phyloP scores from a whole-genome alignment of 768 basidiomycete species.

The Mycena epipterygia region DNA sequence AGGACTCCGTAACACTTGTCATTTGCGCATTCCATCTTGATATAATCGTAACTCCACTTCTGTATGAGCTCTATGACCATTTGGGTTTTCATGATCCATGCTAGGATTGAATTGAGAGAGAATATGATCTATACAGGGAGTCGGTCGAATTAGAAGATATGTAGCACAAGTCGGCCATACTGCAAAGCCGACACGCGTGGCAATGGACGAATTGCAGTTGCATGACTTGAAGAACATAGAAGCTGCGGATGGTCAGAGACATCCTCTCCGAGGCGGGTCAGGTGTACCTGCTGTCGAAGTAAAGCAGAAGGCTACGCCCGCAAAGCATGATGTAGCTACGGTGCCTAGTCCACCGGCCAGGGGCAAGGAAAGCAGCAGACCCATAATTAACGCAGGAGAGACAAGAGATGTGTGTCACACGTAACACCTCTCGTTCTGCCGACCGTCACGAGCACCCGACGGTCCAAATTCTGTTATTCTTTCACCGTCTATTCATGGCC shows the following conservation, averaged over 20 bases:
- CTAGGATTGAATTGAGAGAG: conserved; percentile 93
- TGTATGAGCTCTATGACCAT: conserved; percentile 88
- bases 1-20: conserved; percentile 97
- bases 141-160: not conserved
- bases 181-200: conserved; percentile 95
- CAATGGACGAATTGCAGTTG: conserved; percentile 99
- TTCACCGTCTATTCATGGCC: not conserved
- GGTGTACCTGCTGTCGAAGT: conserved; percentile 85
- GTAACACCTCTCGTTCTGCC: no score
- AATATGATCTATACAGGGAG: conserved; percentile 86
- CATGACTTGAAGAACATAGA: conserved; percentile 99
- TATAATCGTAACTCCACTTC: conserved; percentile 95
- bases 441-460: no score
- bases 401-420: not conserved
- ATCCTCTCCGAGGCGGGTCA: conserved; percentile 10
- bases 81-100: conserved; percentile 96
- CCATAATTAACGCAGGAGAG: no score
- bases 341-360: conserved; percentile 76
- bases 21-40: conserved; percentile 96
- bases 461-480: not conserved
- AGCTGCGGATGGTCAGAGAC: conserved; percentile 59
- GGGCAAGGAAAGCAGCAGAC: conserved; percentile 80
- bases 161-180: conserved; percentile 58
- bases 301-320: conserved; percentile 87
- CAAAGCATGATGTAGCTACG: conserved; percentile 87